Conservation (phyloP, 805 yeast species). For the Ogataea wickerhamii region DNA sequence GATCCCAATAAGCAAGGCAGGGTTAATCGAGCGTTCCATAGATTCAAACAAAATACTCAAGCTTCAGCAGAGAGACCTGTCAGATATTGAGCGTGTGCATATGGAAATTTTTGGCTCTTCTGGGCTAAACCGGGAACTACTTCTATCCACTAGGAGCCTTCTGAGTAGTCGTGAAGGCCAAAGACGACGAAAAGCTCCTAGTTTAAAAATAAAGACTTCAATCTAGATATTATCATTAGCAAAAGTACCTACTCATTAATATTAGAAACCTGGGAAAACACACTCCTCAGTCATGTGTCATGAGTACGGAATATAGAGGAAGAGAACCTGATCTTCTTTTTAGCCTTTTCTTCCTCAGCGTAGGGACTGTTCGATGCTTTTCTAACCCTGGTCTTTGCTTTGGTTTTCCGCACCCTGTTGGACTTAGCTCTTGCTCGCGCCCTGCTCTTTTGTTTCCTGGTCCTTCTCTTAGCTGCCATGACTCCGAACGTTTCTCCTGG, state of each 20-base stretch:
- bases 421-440: slow-evolving; percentile 5
- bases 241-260: too few relatives aligned
- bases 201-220: neutral
- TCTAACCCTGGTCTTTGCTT: neutral
- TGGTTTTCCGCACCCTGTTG: neutral
- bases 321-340: slow-evolving; percentile 16
- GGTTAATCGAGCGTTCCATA: slow-evolving; percentile 1
- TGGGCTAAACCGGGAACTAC: slow-evolving; percentile 7
- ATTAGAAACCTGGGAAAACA: neutral
- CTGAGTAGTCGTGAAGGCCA: neutral
- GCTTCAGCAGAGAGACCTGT: neutral
- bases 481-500: neutral
- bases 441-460: slow-evolving; percentile 5
- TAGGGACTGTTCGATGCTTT: neutral
- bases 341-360: slow-evolving; percentile 1
- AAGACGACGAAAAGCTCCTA: neutral
- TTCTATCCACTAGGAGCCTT: too few relatives aligned
- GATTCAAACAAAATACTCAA: slow-evolving; percentile 2
- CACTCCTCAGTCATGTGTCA: neutral
- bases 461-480: slow-evolving; percentile 2
- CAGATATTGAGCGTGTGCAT: slow-evolving; percentile 5
- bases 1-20: slow-evolving; percentile 8
- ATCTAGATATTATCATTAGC: neutral
- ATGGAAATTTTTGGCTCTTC: slow-evolving; percentile 8
- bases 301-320: slow-evolving; percentile 18